Percentiles rank a stretch among this genome's conserved stretches.
These are phyloP conservation scores for Sporothrix sp. DNA, from an alignment of 2,329 filamentous ascomycete genomes.

Conservation along the genomic window DNA sequence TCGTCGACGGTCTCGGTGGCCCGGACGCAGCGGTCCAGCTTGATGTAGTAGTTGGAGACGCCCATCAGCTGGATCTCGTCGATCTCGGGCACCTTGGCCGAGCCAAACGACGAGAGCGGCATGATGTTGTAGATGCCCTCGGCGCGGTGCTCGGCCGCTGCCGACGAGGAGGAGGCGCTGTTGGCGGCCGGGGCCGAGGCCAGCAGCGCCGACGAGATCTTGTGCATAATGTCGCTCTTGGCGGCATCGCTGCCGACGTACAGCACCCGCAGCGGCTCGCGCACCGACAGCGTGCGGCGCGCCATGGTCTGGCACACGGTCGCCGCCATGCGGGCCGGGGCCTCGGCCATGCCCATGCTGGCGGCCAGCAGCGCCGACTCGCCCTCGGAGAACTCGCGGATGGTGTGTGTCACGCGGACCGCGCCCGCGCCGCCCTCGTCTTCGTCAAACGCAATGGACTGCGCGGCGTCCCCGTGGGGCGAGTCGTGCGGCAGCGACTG, in stretches of 20 bases:
- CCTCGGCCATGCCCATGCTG: constrained; percentile 22
- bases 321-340: constrained; percentile 30
- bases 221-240: constrained; percentile 33
- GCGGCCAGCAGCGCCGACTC: constrained; percentile 29
- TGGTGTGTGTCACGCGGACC: constrained; percentile 37
- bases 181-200: constrained; percentile 26
- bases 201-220: constrained; percentile 39
- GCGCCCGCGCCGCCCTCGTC: constrained; percentile 30
- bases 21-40: constrained; percentile 37
- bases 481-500: too few species aligned
- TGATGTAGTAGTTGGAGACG: constrained; percentile 41
- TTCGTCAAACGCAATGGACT: constrained; percentile 39
- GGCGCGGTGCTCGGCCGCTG: constrained; percentile 5
- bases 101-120: constrained; percentile 40
- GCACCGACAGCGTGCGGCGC: constrained; percentile 33
- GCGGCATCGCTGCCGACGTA: constrained; percentile 36
- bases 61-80: constrained; percentile 42
- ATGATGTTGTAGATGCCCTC: constrained; percentile 38
- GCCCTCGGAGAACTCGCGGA: constrained; percentile 33
- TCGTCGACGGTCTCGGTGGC: constrained; percentile 27
- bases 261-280: constrained; percentile 38
- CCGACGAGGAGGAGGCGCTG: neutral
- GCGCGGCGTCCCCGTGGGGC: too few species aligned
- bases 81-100: constrained; percentile 29
- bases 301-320: constrained; percentile 42